Conservation (phyloP, 768 basidiomycete species). For the Lactarius deliciosus region DNA sequence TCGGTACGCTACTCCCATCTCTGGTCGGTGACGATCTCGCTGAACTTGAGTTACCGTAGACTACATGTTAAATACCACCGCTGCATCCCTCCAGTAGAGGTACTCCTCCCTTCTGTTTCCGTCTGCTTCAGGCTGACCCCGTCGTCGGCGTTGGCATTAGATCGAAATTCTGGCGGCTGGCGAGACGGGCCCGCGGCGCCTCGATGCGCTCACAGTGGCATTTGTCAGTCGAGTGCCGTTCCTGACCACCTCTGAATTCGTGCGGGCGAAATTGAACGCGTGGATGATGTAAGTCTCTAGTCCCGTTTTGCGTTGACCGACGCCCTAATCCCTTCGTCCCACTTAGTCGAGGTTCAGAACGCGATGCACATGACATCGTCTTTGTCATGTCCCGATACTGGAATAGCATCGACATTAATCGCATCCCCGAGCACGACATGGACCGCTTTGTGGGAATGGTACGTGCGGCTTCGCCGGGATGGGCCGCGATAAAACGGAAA, state of each 20-base stretch:
- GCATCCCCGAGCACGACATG: constrained; percentile 86
- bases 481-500: constrained; percentile 72
- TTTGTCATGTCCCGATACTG: constrained; percentile 73
- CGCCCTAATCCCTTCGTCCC: constrained; percentile 19
- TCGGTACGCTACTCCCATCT: constrained; percentile 47
- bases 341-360: constrained; percentile 61
- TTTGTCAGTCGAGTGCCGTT: constrained; percentile 72
- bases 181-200: constrained; percentile 73
- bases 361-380: constrained; percentile 75
- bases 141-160: constrained; percentile 38
- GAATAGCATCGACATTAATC: constrained; percentile 83
- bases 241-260: constrained; percentile 80
- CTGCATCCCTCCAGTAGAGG: constrained; percentile 75
- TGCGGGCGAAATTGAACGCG: constrained; percentile 78
- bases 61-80: constrained; percentile 75
- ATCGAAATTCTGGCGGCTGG: constrained; percentile 84
- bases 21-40: constrained; percentile 16
- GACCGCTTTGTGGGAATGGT: constrained; percentile 64
- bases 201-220: constrained; percentile 68
- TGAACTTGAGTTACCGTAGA: constrained; percentile 40
- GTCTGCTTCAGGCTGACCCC: constrained; percentile 4
- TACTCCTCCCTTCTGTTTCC: constrained; percentile 37
- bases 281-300: constrained; percentile 68
- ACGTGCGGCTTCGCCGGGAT: constrained; percentile 62
- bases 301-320: constrained; percentile 9